A percentile compares a stretch with the other conserved stretches of the same genome.
Evolutionary conservation across 768 basidiomycete species (phyloP).

Genomic region (Sarcomyxa edulis): DNA sequence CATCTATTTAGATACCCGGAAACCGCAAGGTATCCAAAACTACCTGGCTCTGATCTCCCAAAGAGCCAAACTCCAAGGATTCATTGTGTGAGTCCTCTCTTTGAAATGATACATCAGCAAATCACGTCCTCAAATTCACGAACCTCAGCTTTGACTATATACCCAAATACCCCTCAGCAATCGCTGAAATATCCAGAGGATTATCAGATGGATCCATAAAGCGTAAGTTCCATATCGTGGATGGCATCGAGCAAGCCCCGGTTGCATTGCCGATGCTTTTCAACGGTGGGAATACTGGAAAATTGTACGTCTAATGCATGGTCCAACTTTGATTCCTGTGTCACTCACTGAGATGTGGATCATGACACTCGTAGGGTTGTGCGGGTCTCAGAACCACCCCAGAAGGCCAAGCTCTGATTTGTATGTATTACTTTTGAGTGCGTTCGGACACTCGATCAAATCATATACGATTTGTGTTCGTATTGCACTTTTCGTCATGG

Average conservation of each 20-base stretch:
- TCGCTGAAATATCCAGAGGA: slow-evolving; percentile 49
- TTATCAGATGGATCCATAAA: slow-evolving; percentile 69
- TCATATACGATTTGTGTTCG: too few species aligned
- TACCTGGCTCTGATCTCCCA: slow-evolving; percentile 70
- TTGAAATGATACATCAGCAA: too few species aligned
- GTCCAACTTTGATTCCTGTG: slow-evolving; percentile 3
- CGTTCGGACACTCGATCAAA: too few species aligned
- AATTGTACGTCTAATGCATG: slow-evolving; percentile 40
- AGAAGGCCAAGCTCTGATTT: not conserved
- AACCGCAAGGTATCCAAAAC: slow-evolving; percentile 60
- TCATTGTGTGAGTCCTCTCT: slow-evolving; percentile 61
- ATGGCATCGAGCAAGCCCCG: slow-evolving; percentile 72
- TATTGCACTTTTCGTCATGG: too few species aligned
- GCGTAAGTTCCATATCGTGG: slow-evolving; percentile 73
- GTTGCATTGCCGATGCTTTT: slow-evolving; percentile 66
- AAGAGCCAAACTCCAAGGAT: slow-evolving; percentile 79
- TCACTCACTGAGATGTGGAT: too few species aligned
- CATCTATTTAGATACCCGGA: slow-evolving; percentile 39
- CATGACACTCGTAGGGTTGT: slow-evolving; percentile 41
- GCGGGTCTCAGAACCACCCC: slow-evolving; percentile 42
- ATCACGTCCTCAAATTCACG: not conserved
- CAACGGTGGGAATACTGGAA: slow-evolving; percentile 74
- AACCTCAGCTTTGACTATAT: slow-evolving; percentile 66
- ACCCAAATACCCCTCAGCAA: slow-evolving; percentile 51
- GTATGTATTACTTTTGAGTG: too few species aligned